phyloP scores from a whole-genome alignment of 495 filamentous ascomycete species.

The Apodospora peruviana region DNA sequence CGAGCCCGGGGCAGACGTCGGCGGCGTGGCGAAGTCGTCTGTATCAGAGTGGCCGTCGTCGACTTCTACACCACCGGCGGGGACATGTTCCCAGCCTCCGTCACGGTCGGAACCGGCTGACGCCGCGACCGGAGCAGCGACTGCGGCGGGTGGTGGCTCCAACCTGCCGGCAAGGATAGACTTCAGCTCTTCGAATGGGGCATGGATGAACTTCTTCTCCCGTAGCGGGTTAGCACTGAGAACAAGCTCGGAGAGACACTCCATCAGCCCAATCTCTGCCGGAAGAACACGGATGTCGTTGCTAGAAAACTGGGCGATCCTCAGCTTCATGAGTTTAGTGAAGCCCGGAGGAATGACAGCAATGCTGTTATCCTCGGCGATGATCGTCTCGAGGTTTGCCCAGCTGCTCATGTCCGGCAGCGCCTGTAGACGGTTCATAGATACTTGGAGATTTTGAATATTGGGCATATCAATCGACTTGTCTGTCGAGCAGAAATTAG shows the following conservation, averaged over 20 bases:
- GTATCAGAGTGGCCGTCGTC: constrained; percentile 56
- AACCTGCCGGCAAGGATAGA: constrained; percentile 64
- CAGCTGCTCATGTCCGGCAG: constrained; percentile 70
- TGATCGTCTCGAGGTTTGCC: constrained; percentile 63
- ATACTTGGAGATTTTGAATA: constrained; percentile 67
- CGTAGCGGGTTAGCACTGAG: constrained; percentile 81
- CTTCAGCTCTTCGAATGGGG: constrained; percentile 79
- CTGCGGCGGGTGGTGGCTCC: constrained; percentile 43
- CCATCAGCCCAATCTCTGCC: constrained; percentile 73
- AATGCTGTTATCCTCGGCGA: constrained; percentile 76
- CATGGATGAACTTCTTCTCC: constrained; percentile 76
- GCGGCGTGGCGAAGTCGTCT: constrained; percentile 58
- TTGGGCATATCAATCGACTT: constrained; percentile 49
- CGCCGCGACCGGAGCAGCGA: constrained; percentile 6
- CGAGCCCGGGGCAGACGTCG: constrained; percentile 42
- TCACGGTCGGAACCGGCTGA: not conserved
- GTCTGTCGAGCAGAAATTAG: constrained; percentile 34
- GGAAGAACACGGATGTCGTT: constrained; percentile 77
- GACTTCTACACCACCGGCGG: constrained; percentile 21
- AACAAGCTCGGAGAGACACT: constrained; percentile 62
- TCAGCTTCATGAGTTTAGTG: constrained; percentile 56
- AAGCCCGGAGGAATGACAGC: constrained; percentile 70
- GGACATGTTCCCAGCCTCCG: not conserved
- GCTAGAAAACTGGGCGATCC: constrained; percentile 71
- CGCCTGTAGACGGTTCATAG: constrained; percentile 65